A percentile compares a stretch with the other conserved stretches of the same genome.
These are phyloP conservation scores for Saccharomycopsis selenospora DNA, from an alignment of 805 yeast species.

Conservation along the genomic window DNA sequence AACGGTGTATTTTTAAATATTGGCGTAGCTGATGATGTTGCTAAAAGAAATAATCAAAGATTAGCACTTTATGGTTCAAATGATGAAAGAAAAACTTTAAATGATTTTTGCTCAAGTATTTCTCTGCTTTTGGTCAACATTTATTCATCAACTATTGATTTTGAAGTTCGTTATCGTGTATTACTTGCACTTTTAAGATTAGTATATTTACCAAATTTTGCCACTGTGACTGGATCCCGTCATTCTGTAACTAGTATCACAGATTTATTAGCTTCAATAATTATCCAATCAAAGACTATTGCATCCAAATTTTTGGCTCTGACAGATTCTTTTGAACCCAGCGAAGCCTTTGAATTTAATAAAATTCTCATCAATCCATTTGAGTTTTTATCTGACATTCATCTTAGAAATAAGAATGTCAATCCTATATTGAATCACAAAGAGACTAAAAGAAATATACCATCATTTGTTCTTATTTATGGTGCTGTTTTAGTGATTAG, in stretches of 20 bases:
- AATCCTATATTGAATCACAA: constrained; percentile 21
- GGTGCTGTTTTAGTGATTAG: constrained; percentile 46
- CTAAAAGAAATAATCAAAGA: constrained; percentile 29
- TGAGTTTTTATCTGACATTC: neutral
- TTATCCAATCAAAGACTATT: constrained; percentile 35
- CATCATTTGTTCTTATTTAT: constrained; percentile 37
- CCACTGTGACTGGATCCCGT: constrained; percentile 20
- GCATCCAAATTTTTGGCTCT: neutral
- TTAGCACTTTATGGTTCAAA: constrained; percentile 15
- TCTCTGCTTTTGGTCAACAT: constrained; percentile 52
- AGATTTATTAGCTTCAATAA: constrained; percentile 49
- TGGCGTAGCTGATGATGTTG: too few relatives aligned
- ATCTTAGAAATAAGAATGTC: constrained; percentile 28
- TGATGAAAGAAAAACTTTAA: constrained; percentile 24
- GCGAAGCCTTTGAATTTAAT: neutral
- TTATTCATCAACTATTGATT: constrained; percentile 68
- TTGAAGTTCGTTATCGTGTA: constrained; percentile 50
- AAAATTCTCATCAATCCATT: neutral
- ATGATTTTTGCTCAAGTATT: constrained; percentile 37
- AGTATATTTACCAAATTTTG: neutral
- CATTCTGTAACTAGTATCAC: constrained; percentile 29
- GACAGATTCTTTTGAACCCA: neutral
- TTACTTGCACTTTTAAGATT: constrained; percentile 37
- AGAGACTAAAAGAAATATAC: constrained; percentile 23
- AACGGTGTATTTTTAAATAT: too few relatives aligned